A percentile compares a stretch with the other conserved stretches of the same genome.
These are phyloP conservation scores for Eucalyptus pauciflora DNA, from an alignment of 345 rosid genomes.

Conservation along the genomic window DNA sequence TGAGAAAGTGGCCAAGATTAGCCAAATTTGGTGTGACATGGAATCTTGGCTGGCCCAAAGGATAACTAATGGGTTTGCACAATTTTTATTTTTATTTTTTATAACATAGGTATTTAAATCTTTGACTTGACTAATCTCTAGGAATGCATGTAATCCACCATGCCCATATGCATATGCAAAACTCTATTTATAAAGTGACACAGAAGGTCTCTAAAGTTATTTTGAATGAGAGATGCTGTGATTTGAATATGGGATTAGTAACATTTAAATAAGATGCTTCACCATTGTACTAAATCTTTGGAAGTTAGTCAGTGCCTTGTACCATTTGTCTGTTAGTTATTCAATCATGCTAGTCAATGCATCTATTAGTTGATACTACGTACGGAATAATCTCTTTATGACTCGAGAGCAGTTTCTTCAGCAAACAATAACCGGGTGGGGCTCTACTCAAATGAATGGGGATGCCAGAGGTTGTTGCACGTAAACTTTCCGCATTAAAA, in stretches of 20 bases:
- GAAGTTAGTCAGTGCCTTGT: neutral
- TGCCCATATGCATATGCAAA: neutral
- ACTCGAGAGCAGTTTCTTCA: neutral
- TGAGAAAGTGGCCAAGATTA: neutral
- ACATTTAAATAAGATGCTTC: neutral
- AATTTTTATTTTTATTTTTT: neutral
- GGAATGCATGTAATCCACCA: neutral
- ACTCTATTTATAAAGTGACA: neutral
- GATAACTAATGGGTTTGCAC: neutral
- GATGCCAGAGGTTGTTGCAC: neutral
- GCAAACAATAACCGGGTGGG: neutral
- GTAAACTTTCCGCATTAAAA: neutral
- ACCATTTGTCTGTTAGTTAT: neutral
- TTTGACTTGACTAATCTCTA: neutral
- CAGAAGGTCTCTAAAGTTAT: accelerated
- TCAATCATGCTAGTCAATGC: neutral
- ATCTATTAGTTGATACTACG: neutral
- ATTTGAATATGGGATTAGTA: neutral
- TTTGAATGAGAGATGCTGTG: neutral
- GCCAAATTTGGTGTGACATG: neutral
- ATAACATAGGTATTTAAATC: neutral
- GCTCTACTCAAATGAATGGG: neutral
- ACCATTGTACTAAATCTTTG: neutral
- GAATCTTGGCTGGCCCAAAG: neutral
- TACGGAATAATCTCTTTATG: neutral